Evolutionary conservation across 2,329 filamentous ascomycete species (phyloP), one percentile per base, ranked within the genome.

Genomic region (Epichloe elymi): DNA sequence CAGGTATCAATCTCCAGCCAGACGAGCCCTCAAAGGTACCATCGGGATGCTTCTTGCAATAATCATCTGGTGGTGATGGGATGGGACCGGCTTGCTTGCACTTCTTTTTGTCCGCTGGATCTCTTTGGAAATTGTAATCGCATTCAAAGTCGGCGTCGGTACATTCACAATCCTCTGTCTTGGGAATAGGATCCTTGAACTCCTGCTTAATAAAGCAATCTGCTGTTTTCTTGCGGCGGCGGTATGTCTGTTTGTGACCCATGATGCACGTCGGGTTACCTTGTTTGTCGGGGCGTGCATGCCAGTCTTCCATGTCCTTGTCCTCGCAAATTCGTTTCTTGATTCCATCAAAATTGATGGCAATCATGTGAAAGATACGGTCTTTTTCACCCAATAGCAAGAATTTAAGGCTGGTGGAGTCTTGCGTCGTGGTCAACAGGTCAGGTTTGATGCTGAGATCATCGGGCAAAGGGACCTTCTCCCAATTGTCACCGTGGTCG

Each of bases 341-440:
- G 54, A 97, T 73, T 10, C 80, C 85, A 10, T 80, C 79, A 59
- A 98, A 98, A 64, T 97, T 86, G 52, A 98, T 76, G 30, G 86
- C 77, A 58, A 91, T 80, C 50, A 90, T 74, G 53, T 82, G 73
- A 61, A 77, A 82, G 51, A 77, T 67, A 11, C 74, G 70, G 19
- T 75, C 71, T 48, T 73, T 70, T 23, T 78, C 73, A 61, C 81
- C 90, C 50, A 89, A 74, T 26, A 97, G 74, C 33, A 96, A 65
- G 61, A 98, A 97, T 62, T 94, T 95, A 49, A 94, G 75, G 60
- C 86, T 95, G 3, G 91, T 95, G 2, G 93, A 95, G 62, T 97
- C 93, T 35, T 86, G 86, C 0, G 88, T 89, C 0, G 93, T 97
- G 0, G 88, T 95, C 48, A 98, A 72, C 51, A 86, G 74, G 52